phyloP scores from a whole-genome alignment of 495 filamentous ascomycete genomes.

The Trichoderma reesei region DNA sequence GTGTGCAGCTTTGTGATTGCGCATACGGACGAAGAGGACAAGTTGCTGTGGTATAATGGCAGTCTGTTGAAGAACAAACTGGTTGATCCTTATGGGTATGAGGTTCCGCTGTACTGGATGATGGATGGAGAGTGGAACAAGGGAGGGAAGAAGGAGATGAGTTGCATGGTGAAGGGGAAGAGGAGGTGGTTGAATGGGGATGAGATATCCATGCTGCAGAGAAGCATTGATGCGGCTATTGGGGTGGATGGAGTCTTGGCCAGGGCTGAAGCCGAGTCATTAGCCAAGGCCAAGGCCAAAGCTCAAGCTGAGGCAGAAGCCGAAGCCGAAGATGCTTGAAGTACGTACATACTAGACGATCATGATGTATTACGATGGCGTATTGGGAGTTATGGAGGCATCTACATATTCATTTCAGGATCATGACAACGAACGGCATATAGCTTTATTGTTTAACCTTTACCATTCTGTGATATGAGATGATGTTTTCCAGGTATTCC shows the following conservation, averaged over 20 bases:
- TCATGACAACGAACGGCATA: too few relatives aligned
- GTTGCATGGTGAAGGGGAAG: constrained; percentile 10
- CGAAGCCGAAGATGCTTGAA: too few relatives aligned
- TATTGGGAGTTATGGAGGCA: too few relatives aligned
- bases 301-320: too few relatives aligned
- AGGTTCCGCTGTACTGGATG: constrained; percentile 14
- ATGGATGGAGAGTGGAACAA: constrained; percentile 14
- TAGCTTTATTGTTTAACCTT: too few relatives aligned
- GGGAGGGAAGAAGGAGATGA: constrained; percentile 10
- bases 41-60: constrained; percentile 23
- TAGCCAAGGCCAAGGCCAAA: too few relatives aligned
- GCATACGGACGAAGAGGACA: constrained; percentile 20
- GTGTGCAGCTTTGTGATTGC: constrained; percentile 22
- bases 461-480: too few relatives aligned
- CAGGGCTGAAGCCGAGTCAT: neutral
- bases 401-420: too few relatives aligned
- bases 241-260: constrained; percentile 1
- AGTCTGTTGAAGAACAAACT: constrained; percentile 20
- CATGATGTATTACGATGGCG: too few relatives aligned
- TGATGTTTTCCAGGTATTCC: too few relatives aligned
- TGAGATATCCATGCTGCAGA: neutral
- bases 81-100: constrained; percentile 8
- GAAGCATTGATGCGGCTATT: constrained; percentile 8
- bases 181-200: neutral
- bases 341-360: too few relatives aligned